phyloP scores from a whole-genome alignment of 164 flowering plant genomes.

The Stephania japonica region DNA sequence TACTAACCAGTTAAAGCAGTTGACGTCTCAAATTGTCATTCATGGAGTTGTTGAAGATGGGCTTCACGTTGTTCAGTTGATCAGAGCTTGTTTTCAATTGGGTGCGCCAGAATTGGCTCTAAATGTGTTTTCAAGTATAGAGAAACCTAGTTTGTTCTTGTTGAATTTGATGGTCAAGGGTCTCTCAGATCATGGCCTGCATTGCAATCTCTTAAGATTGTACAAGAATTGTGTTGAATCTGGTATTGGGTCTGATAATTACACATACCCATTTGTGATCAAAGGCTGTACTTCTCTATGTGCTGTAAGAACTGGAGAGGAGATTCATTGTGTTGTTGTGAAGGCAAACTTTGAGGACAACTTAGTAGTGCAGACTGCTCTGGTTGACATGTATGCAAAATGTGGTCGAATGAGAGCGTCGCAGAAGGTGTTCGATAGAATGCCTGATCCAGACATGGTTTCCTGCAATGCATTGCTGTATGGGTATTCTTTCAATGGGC shows the following conservation, averaged over 20 bases:
- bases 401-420: constrained; percentile 9
- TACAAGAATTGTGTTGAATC: constrained; percentile 5
- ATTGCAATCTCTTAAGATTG: constrained; percentile 7
- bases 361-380: constrained; percentile 14
- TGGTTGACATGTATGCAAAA: constrained; percentile 14
- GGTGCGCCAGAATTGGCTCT: constrained; percentile 7
- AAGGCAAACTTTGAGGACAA: constrained; percentile 13
- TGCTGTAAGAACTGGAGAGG: constrained; percentile 6
- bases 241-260: constrained; percentile 13
- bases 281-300: constrained; percentile 11
- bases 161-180: constrained; percentile 17
- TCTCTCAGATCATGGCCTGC: constrained; percentile 14
- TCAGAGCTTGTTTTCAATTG: constrained; percentile 7
- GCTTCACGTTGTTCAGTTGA: constrained; percentile 7
- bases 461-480: constrained; percentile 33
- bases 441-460: constrained; percentile 36
- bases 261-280: constrained; percentile 16
- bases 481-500: constrained; percentile 27
- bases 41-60: constrained; percentile 10
- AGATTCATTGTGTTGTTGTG: constrained; percentile 13
- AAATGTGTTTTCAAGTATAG: neutral
- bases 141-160: constrained; percentile 15
- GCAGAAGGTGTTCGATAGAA: constrained; percentile 19
- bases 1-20: constrained; percentile 7
- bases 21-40: constrained; percentile 8